Conservation (phyloP, 139 green algal genomes). For the Volvox africanus region DNA sequence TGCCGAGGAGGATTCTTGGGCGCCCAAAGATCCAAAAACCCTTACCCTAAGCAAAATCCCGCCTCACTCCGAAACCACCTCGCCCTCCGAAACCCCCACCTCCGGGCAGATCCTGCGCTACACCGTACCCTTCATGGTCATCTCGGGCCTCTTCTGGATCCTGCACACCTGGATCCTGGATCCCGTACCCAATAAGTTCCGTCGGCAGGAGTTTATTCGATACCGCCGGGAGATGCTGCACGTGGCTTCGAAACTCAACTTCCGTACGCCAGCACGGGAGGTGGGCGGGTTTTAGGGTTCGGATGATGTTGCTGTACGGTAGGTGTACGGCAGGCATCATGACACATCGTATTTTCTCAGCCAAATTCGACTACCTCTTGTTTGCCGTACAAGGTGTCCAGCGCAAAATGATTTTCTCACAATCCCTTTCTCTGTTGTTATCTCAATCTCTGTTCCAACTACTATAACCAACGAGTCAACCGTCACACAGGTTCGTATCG, state of each 20-base stretch:
- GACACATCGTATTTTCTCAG: no score
- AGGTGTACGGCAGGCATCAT: no score
- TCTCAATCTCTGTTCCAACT: background rate
- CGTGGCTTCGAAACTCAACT: slow-evolving; percentile 72
- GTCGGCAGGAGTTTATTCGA: slow-evolving; percentile 63
- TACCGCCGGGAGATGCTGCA: slow-evolving; percentile 69
- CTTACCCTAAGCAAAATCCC: background rate
- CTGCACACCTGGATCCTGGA: slow-evolving; percentile 74
- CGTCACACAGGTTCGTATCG: slow-evolving; percentile 63
- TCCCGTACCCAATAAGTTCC: slow-evolving; percentile 69
- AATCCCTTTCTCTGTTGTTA: background rate
- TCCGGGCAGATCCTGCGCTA: slow-evolving; percentile 58
- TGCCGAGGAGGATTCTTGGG: no score
- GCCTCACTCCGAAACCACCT: background rate
- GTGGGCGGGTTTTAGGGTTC: background rate
- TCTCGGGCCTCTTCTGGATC: slow-evolving; percentile 69
- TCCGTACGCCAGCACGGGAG: slow-evolving; percentile 69
- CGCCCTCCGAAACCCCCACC: background rate
- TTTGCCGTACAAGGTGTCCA: no score
- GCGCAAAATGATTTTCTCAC: background rate
- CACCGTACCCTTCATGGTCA: slow-evolving; percentile 70
- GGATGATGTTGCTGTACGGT: background rate
- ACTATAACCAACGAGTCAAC: background rate
- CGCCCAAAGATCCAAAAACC: no score
- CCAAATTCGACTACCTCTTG: no score